phyloP scores from a whole-genome alignment of 164 flowering plant species.

The Dillenia turbinata region DNA sequence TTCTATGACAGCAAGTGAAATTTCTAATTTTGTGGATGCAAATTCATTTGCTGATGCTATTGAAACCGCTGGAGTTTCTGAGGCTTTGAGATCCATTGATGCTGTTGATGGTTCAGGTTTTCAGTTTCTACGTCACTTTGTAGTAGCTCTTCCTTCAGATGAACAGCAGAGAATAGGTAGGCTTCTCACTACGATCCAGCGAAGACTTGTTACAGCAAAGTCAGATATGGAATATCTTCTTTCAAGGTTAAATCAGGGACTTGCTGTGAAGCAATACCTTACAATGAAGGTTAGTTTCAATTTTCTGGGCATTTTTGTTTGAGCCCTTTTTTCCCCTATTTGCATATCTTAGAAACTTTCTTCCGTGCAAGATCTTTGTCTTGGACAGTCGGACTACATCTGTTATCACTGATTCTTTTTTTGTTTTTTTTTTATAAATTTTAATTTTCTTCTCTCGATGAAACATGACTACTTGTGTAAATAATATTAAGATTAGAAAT shows the following conservation, averaged over 20 bases:
- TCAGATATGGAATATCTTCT: constrained; percentile 98
- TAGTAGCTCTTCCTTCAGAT: constrained; percentile 74
- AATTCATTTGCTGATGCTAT: constrained; percentile 47
- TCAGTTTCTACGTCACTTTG: constrained; percentile 38
- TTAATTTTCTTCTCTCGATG: no score
- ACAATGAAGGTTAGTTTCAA: constrained; percentile 56
- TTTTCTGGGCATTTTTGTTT: no score
- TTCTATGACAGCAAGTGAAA: constrained; percentile 68
- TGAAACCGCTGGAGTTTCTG: constrained; percentile 46
- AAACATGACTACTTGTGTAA: no score
- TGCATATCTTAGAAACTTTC: no score
- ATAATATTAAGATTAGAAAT: no score
- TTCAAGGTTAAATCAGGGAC: constrained; percentile 86
- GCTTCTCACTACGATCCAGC: constrained; percentile 63
- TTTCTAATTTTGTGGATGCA: constrained; percentile 53
- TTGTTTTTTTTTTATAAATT: no score
- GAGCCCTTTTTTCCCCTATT: no score
- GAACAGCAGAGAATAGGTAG: constrained; percentile 78
- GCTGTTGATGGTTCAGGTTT: constrained; percentile 26
- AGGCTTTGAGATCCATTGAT: constrained; percentile 29
- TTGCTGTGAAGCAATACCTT: constrained; percentile 90
- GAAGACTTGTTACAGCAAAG: constrained; percentile 75
- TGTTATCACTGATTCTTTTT: no score
- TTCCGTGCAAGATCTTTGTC: no score
- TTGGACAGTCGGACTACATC: no score